Evolutionary conservation across 2,329 filamentous ascomycete genomes (phyloP), one percentile per base, ranked within the genome.

Genomic region (Hansfordia pulvinata): DNA sequence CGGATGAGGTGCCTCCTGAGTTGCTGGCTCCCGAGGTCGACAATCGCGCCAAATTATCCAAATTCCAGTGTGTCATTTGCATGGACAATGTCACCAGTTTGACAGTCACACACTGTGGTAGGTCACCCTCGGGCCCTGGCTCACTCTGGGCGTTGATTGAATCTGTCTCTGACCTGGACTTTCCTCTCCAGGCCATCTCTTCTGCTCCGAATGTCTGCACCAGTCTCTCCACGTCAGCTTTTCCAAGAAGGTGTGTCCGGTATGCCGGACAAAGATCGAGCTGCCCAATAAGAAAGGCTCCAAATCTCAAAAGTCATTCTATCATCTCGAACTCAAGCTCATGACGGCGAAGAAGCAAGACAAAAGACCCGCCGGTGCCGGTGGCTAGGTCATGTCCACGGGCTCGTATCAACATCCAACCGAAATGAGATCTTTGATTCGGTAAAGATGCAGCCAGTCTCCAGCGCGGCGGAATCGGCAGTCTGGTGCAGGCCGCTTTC

Each of bases 71-170:
- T 34, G 69, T 72, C 22, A 77, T 78, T 31, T 78, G 73, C 48
- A 72, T 77, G 68, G 73, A 77, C 33, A 58, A 69, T 33, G 63
- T 58, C 15, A 63, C 60, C 2, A 54, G 58, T 16, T 40, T 78
- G 33, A 75, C 69, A 2, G 64, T 76, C 23, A 78, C 73, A 3
- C 68, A 76, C 46, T 78, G 73, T 47, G 73, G 73, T 77, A 67
- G 36, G 69, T 53, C n/a, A n/a, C n/a, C n/a, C n/a, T n/a, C n/a
- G n/a, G n/a, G n/a, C n/a, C n/a, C 5, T 10, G 16, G 16, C 20
- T 22, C 20, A 16, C 19, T 17, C 20, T 24, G 19, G 17, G 4
- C 6, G 23, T n/a, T 19, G 22, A 17, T 16, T n/a, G 10, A 6
- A 18, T 15, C 8, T 6, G 11, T 28, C 25, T 19, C 28, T 40